These are phyloP conservation scores for Scheffersomyces stipitis DNA, from an alignment of 805 yeast species.

Conservation along the genomic window DNA sequence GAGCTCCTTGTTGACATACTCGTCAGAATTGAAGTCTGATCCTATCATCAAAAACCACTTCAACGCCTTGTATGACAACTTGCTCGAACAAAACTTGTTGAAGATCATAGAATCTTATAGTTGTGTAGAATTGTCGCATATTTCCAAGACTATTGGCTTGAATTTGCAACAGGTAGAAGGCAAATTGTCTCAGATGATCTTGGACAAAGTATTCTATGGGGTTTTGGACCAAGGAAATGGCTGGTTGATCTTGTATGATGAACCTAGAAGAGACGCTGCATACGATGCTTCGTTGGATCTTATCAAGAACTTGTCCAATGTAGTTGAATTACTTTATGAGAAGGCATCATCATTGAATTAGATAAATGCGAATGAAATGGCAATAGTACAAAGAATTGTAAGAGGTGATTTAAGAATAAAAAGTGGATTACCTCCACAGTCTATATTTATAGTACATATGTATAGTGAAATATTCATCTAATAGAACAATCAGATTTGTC, in stretches of 20 bases:
- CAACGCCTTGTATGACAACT: conserved; percentile 86
- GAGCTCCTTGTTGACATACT: conserved; percentile 68
- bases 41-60: conserved; percentile 88
- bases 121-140: conserved; percentile 89
- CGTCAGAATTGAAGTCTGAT: conserved; percentile 77
- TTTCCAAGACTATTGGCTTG: conserved; percentile 84
- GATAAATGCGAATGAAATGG: conserved; percentile 4
- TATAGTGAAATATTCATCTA: no score
- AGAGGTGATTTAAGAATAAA: background rate
- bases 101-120: conserved; percentile 96
- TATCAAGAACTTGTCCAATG: conserved; percentile 80
- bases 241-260: conserved; percentile 89
- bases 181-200: conserved; percentile 92
- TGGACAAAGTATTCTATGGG: conserved; percentile 93
- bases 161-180: conserved; percentile 89
- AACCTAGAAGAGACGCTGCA: conserved; percentile 83
- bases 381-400: conserved; percentile 1
- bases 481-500: no score
- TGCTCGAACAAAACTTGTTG: conserved; percentile 88
- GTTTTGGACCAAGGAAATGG: conserved; percentile 98
- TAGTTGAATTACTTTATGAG: conserved; percentile 88
- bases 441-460: background rate
- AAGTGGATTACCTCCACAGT: background rate
- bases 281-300: conserved; percentile 86
- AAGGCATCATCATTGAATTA: conserved; percentile 85